Conservation (phyloP, 805 yeast genomes). For the Saccharomycopsis babjevae region DNA sequence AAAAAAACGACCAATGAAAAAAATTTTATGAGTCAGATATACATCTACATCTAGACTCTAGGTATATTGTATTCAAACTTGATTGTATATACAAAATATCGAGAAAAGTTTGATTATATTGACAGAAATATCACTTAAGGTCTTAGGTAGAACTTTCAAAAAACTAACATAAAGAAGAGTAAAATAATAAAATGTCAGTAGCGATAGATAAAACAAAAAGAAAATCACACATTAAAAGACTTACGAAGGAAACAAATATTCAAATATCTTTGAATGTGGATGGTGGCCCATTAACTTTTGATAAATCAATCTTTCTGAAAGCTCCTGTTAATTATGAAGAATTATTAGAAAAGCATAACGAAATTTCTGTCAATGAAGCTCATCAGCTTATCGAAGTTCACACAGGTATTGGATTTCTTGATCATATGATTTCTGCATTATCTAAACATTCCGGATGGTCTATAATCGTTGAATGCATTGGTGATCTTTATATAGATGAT, state of each 20-base stretch:
- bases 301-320: slow-evolving; percentile 42
- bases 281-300: slow-evolving; percentile 69
- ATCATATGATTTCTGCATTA: slow-evolving; percentile 95
- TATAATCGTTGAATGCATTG: slow-evolving; percentile 75
- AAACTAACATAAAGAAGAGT: background rate
- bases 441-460: slow-evolving; percentile 99
- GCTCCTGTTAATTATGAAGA: slow-evolving; percentile 25
- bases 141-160: background rate
- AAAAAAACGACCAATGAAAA: background rate
- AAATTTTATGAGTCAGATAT: background rate
- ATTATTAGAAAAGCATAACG: slow-evolving; percentile 24
- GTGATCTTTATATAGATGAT: slow-evolving; percentile 93
- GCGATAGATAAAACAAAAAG: slow-evolving; percentile 8
- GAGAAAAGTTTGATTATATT: background rate
- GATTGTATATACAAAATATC: background rate
- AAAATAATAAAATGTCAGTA: background rate
- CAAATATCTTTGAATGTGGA: slow-evolving; percentile 75
- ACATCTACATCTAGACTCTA: background rate
- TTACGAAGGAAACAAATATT: slow-evolving; percentile 89
- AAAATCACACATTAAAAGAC: slow-evolving; percentile 34
- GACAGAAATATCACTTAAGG: background rate
- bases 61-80: background rate
- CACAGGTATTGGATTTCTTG: slow-evolving; percentile 91
- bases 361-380: slow-evolving; percentile 60
- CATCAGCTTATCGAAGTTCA: slow-evolving; percentile 70